Conservation (phyloP, 305 asterid genomes). For the Withania somnifera region DNA sequence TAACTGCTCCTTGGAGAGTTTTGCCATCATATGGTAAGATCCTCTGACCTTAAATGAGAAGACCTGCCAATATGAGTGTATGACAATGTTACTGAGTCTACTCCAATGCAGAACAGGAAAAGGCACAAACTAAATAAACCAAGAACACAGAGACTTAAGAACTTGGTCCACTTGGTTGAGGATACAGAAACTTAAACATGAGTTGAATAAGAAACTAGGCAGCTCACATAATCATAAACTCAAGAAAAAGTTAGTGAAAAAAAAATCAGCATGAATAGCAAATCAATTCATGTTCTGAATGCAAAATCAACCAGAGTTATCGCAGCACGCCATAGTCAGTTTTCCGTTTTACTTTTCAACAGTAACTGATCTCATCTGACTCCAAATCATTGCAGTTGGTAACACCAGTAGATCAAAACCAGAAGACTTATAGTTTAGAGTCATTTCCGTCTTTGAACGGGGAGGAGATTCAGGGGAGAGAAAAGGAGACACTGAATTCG, state of each 20-base stretch:
- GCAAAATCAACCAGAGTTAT: neutral
- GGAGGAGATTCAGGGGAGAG: too few species aligned
- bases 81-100: neutral
- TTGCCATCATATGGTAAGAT: slow-evolving; percentile 92
- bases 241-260: neutral
- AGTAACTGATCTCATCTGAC: too few species aligned
- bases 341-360: too few species aligned
- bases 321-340: neutral
- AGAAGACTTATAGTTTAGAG: too few species aligned
- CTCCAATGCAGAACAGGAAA: neutral
- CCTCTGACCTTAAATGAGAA: slow-evolving; percentile 89
- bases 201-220: neutral
- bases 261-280: neutral
- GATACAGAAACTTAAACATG: too few species aligned
- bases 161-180: neutral
- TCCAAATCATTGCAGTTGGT: too few species aligned
- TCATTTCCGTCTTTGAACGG: too few species aligned
- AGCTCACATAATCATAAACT: neutral
- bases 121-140: neutral
- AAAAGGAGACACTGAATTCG: too few species aligned
- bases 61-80: slow-evolving; percentile 27
- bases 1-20: slow-evolving; percentile 54
- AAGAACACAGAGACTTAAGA: neutral
- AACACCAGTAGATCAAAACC: too few species aligned
- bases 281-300: neutral